Evolutionary conservation across 495 filamentous ascomycete genomes (phyloP), one percentile per base, ranked within the genome.

Genomic region (Neurospora tetraspora): DNA sequence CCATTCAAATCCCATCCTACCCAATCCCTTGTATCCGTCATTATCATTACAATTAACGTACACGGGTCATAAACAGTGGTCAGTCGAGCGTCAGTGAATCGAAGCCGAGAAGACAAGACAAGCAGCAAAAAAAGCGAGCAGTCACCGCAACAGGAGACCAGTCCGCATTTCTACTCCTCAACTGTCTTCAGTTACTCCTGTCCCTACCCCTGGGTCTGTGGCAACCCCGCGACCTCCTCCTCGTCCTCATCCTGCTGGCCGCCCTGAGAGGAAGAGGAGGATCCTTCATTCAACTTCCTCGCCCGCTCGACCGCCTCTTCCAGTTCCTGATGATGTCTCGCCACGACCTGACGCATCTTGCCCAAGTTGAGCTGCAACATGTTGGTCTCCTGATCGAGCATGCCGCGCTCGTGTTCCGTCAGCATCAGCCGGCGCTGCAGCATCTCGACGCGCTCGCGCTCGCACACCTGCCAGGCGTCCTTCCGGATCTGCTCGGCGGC

Each of bases 391-490:
- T 73, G 69, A 27, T 78, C 74, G 23, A 80, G 73, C 31, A 73
- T 74, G 37, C 77, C 77, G 14, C 71, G 71, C 61, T 78, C 78
- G 71, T 75, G 75, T 68, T 76, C 71, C 31, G 75, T 53, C 71
- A 80, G 72, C 73, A 74, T 69, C 39, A 76, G 40, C 10, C 78
- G 70, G 12, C 77, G 73, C 70, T 77, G 76, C 39, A 72, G 69
- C 77, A 80, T 78, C 70, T 74, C 77, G 20, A 40, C 5, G 27
- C 76, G 75, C 68, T 78, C 75, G 69, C 72, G 71, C 65, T 74
- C 72, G 75, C 76, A 76, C 23, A 76, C 75, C 39, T 72, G 68
- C 76, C 78, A 78, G 2, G 78, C 78, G 53, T 79, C 75, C n/a
- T 75, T 68, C 11, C 71, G 43, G 72, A 79, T 76, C 37, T 76